A percentile compares a stretch with the other conserved stretches of the same genome.
phyloP scores from a whole-genome alignment of 2,329 filamentous ascomycete genomes.

The Venturia asperata region DNA sequence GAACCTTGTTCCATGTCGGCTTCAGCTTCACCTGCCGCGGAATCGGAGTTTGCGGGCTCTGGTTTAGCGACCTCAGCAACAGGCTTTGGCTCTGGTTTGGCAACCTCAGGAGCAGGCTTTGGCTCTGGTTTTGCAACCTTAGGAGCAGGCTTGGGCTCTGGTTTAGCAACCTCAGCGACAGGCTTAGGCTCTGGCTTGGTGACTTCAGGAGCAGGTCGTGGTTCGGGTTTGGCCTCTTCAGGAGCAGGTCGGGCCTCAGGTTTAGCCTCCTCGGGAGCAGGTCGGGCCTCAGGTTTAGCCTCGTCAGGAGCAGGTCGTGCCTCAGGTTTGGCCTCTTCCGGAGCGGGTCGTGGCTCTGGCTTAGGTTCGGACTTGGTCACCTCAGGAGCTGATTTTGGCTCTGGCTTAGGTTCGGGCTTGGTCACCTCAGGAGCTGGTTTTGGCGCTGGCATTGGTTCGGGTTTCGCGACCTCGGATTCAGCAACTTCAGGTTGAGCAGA shows the following conservation, averaged over 20 bases:
- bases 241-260: too few relatives aligned
- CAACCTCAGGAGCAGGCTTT: background rate
- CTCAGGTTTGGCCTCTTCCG: background rate
- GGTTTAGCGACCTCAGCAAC: background rate
- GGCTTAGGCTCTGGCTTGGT: background rate
- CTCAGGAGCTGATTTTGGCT: background rate
- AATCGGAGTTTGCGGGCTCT: background rate
- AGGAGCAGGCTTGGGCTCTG: too few relatives aligned
- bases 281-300: background rate
- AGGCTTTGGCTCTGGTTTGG: background rate
- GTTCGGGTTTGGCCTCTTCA: background rate
- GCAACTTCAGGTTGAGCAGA: background rate
- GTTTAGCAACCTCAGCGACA: background rate
- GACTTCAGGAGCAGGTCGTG: background rate
- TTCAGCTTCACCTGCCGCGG: background rate
- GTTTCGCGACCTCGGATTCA: background rate
- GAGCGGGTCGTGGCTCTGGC: background rate
- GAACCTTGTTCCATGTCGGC: background rate
- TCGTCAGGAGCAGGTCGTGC: background rate
- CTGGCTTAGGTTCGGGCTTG: background rate
- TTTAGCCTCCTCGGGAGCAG: background rate
- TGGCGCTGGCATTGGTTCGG: background rate
- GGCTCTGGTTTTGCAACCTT: background rate
- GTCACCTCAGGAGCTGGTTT: background rate
- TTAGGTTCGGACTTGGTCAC: background rate